Evolutionary conservation across 2,329 filamentous ascomycete species (phyloP).

Genomic region (Fusarium hostae): DNA sequence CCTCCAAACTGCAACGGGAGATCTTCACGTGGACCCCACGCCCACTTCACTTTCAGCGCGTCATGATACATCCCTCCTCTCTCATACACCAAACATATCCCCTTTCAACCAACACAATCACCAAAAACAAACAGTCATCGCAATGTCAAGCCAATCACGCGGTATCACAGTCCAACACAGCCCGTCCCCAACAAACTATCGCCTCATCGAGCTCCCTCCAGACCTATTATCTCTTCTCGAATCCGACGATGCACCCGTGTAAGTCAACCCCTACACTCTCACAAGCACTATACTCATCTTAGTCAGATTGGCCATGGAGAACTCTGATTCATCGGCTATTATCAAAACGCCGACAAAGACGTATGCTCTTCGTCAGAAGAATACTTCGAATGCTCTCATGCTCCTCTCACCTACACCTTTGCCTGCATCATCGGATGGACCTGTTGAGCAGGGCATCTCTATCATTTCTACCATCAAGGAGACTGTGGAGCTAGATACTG

Average conservation of each 20-base stretch:
- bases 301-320: constrained; percentile 59
- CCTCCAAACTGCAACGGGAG: neutral
- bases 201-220: constrained; percentile 70
- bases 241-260: constrained; percentile 64
- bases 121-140: neutral
- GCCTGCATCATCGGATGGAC: constrained; percentile 2
- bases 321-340: constrained; percentile 61
- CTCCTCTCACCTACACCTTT: constrained; percentile 52
- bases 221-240: constrained; percentile 68
- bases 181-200: constrained; percentile 63
- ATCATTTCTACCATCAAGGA: constrained; percentile 69
- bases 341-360: constrained; percentile 63
- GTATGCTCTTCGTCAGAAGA: constrained; percentile 72
- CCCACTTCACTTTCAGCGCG: constrained; percentile 6
- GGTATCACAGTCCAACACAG: constrained; percentile 63
- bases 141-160: constrained; percentile 60
- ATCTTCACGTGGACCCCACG: constrained; percentile 21
- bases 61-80: neutral
- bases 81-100: neutral
- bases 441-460: constrained; percentile 53
- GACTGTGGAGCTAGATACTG: constrained; percentile 68
- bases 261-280: constrained; percentile 43
- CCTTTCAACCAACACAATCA: neutral
- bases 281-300: neutral
- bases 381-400: constrained; percentile 74